Evolutionary conservation across 2,329 filamentous ascomycete species (phyloP).

Genomic region (Ramularia endophylla): DNA sequence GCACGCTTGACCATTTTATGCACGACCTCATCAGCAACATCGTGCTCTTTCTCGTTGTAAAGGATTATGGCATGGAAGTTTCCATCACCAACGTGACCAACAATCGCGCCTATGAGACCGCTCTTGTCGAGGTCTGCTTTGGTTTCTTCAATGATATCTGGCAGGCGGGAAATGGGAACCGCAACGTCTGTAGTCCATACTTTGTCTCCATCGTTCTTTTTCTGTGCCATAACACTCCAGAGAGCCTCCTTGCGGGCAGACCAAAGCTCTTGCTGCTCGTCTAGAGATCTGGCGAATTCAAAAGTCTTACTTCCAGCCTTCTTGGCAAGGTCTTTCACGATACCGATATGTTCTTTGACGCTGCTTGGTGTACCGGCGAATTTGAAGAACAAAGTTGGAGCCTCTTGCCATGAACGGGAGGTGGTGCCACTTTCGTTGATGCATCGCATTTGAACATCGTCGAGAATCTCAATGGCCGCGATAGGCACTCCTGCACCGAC

Average conservation of each 20-base stretch:
- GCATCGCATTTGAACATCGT: constrained; percentile 81
- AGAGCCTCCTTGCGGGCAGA: constrained; percentile 68
- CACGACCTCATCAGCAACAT: constrained; percentile 63
- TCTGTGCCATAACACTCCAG: constrained; percentile 65
- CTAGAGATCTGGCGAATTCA: constrained; percentile 59
- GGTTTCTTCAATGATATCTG: constrained; percentile 71
- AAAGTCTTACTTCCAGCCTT: constrained; percentile 59
- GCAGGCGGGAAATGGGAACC: constrained; percentile 65
- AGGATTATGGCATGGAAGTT: constrained; percentile 66
- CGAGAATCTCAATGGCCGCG: constrained; percentile 86
- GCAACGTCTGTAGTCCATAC: constrained; percentile 80
- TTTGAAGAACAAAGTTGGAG: constrained; percentile 69
- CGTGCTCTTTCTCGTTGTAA: constrained; percentile 61
- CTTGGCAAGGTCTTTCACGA: constrained; percentile 58
- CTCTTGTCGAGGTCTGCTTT: constrained; percentile 59
- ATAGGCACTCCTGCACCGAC: constrained; percentile 77
- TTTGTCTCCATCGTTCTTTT: constrained; percentile 52
- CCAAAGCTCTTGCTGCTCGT: constrained; percentile 67
- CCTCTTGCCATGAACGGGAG: constrained; percentile 60
- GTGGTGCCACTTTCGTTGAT: constrained; percentile 63
- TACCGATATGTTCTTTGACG: constrained; percentile 72
- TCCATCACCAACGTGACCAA: constrained; percentile 68
- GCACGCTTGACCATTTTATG: constrained; percentile 82
- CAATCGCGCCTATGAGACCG: constrained; percentile 59
- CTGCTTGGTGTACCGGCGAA: constrained; percentile 61